These are phyloP conservation scores for Halenospora varia DNA, from an alignment of 495 filamentous ascomycete genomes.

Conservation along the genomic window DNA sequence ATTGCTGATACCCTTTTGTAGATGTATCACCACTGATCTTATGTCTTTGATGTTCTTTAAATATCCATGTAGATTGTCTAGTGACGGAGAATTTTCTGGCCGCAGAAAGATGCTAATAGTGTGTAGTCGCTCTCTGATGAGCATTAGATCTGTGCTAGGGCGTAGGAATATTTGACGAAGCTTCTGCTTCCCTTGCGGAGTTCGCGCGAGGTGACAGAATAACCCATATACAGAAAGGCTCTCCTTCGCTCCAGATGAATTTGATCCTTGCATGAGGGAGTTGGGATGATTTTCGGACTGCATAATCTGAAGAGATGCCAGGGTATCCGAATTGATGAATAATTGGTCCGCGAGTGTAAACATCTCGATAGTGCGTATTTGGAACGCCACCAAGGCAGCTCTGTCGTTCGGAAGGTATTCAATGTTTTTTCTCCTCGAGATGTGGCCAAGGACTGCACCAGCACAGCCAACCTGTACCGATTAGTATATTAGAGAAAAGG, in stretches of 20 bases:
- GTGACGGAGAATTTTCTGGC: conserved; percentile 58
- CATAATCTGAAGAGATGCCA: conserved; percentile 81
- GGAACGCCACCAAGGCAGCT: conserved; percentile 47
- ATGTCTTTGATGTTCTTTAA: conserved; percentile 79
- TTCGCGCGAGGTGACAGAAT: conserved; percentile 72
- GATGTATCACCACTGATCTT: conserved; percentile 60
- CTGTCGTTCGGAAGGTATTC: conserved; percentile 52
- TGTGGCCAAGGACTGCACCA: conserved; percentile 75
- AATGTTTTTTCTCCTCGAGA: conserved; percentile 65
- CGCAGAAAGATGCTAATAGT: conserved; percentile 65
- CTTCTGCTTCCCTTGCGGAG: conserved; percentile 72
- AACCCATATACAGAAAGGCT: conserved; percentile 85
- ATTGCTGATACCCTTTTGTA: conserved; percentile 71
- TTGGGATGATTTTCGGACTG: conserved; percentile 83
- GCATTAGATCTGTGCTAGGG: conserved; percentile 61
- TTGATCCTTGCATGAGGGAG: conserved; percentile 74
- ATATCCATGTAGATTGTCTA: conserved; percentile 56
- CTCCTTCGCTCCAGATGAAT: conserved; percentile 72
- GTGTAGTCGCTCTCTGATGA: conserved; percentile 72
- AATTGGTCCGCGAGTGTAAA: conserved; percentile 73
- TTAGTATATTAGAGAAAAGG: not conserved
- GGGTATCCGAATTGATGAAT: conserved; percentile 79
- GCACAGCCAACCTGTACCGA: conserved; percentile 58
- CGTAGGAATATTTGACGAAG: conserved; percentile 83
- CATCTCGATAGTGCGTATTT: conserved; percentile 67